Conservation (phyloP, 2,329 filamentous ascomycete species). For the Helminthosporium solani region DNA sequence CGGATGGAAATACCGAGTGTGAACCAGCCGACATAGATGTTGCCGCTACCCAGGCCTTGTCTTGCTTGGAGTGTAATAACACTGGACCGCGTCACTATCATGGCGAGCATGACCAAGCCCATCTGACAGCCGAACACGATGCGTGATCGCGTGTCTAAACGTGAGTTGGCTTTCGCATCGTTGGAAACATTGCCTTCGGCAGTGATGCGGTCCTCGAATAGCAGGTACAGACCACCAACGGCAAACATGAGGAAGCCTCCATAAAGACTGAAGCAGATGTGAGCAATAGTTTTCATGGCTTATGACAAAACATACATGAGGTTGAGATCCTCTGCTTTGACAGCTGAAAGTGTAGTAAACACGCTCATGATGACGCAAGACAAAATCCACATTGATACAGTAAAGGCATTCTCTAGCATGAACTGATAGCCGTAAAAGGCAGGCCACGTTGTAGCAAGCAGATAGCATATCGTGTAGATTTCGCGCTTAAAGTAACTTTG, state of each 20-base stretch:
- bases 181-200: slow-evolving; percentile 42
- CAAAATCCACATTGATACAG: slow-evolving; percentile 70
- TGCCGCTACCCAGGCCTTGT: slow-evolving; percentile 79
- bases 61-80: slow-evolving; percentile 82
- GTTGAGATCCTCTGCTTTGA: slow-evolving; percentile 75
- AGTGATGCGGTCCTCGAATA: slow-evolving; percentile 69
- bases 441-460: slow-evolving; percentile 78
- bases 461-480: slow-evolving; percentile 78
- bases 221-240: slow-evolving; percentile 74
- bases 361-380: slow-evolving; percentile 82
- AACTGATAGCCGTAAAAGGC: slow-evolving; percentile 71
- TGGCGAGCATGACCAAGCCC: slow-evolving; percentile 76
- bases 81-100: slow-evolving; percentile 84
- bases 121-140: slow-evolving; percentile 68
- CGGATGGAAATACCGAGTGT: slow-evolving; percentile 59
- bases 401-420: slow-evolving; percentile 61
- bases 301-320: slow-evolving; percentile 63
- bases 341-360: slow-evolving; percentile 85
- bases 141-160: slow-evolving; percentile 54
- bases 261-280: slow-evolving; percentile 56
- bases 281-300: slow-evolving; percentile 1
- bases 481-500: slow-evolving; percentile 90
- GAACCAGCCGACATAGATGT: slow-evolving; percentile 82
- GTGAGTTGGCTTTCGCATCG: slow-evolving; percentile 26
- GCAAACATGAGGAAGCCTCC: slow-evolving; percentile 77